Evolutionary conservation across 2,329 filamentous ascomycete genomes (phyloP).

Genomic region (Triangularia verruculosa): DNA sequence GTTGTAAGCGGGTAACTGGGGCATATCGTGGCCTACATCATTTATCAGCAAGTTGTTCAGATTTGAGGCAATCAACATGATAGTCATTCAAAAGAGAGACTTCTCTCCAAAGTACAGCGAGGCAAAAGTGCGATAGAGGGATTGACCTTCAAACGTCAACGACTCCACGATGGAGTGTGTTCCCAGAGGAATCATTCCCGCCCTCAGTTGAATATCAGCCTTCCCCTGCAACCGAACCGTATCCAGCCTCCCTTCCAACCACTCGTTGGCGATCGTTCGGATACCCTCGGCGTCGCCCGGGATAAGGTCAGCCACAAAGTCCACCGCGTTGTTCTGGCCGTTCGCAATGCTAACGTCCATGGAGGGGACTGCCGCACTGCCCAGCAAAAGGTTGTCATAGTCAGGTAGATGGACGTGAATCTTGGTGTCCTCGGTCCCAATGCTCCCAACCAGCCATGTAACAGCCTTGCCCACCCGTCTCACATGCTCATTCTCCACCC

Average conservation of each 20-base stretch:
- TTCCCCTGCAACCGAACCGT: constrained; percentile 70
- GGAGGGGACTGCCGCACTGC: constrained; percentile 71
- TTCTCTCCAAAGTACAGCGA: constrained; percentile 62
- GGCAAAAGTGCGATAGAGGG: constrained; percentile 62
- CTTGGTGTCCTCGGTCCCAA: constrained; percentile 70
- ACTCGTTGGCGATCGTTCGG: constrained; percentile 79
- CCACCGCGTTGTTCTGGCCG: constrained; percentile 71
- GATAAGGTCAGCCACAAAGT: constrained; percentile 73
- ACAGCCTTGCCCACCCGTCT: constrained; percentile 72
- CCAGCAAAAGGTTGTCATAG: constrained; percentile 73
- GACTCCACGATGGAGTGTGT: constrained; percentile 72
- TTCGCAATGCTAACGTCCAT: constrained; percentile 75
- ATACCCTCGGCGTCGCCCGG: constrained; percentile 76
- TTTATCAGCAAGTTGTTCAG: constrained; percentile 34
- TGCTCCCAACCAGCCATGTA: constrained; percentile 75
- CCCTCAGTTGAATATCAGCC: constrained; percentile 69
- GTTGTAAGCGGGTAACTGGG: constrained; percentile 75
- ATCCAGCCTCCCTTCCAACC: constrained; percentile 74
- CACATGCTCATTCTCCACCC: constrained; percentile 67
- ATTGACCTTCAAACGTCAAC: constrained; percentile 79
- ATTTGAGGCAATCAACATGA: constrained; percentile 5
- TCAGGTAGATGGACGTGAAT: constrained; percentile 80
- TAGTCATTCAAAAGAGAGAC: constrained; percentile 34
- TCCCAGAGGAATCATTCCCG: constrained; percentile 76
- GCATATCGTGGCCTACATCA: constrained; percentile 64